These are phyloP conservation scores for Rhizomucor pusillus DNA, from an alignment of 371 early-diverging fungal species.

Conservation along the genomic window DNA sequence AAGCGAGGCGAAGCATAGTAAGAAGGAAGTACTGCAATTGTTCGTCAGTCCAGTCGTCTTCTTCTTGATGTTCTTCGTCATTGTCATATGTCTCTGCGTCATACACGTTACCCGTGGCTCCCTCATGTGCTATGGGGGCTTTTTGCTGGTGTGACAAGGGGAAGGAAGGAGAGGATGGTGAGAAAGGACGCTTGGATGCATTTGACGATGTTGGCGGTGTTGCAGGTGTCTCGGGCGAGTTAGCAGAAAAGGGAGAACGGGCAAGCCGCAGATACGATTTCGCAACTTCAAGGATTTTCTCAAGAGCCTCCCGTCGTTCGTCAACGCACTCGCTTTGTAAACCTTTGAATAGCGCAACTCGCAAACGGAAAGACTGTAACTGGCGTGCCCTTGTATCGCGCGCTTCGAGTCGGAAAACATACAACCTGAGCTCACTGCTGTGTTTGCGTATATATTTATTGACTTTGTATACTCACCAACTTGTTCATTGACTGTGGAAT, in stretches of 20 bases:
- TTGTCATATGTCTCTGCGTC: slow-evolving; percentile 11
- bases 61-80: slow-evolving; percentile 9
- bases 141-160: not conserved
- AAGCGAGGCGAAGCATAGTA: slow-evolving; percentile 53
- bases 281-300: slow-evolving; percentile 46
- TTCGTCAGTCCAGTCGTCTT: slow-evolving; percentile 22
- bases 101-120: slow-evolving; percentile 4
- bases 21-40: slow-evolving; percentile 47
- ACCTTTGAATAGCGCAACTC: slow-evolving; percentile 46
- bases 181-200: not conserved
- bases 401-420: slow-evolving; percentile 10
- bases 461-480: not conserved
- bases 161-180: slow-evolving; percentile 1
- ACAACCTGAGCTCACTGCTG: not conserved
- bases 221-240: slow-evolving; percentile 18
- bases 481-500: slow-evolving; percentile 2
- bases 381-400: slow-evolving; percentile 40
- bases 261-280: slow-evolving; percentile 43
- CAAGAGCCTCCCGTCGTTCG: slow-evolving; percentile 33
- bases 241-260: slow-evolving; percentile 23
- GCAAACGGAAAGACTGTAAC: slow-evolving; percentile 43
- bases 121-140: not conserved
- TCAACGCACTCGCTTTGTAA: slow-evolving; percentile 38
- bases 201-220: slow-evolving; percentile 19
- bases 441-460: not conserved